A percentile compares a stretch with the other conserved stretches of the same genome.
phyloP scores from a whole-genome alignment of 306 rosid species.

The Prunus mongolica region DNA sequence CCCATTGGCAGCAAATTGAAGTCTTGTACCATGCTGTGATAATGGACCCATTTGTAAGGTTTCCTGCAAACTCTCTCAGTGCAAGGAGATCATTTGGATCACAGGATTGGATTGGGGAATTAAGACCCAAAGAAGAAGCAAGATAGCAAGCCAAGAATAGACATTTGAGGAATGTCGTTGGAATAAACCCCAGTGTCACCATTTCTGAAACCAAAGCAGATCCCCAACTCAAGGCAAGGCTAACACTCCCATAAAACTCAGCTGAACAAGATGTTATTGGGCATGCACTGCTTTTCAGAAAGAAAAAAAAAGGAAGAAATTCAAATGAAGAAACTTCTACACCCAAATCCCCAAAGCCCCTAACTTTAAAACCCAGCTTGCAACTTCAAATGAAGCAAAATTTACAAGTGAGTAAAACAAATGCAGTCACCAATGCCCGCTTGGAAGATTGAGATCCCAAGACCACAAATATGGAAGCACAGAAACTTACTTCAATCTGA shows the following conservation, averaged over 20 bases:
- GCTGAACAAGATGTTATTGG: conserved; percentile 15
- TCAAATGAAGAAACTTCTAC: conserved; percentile 32
- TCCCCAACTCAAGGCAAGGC: conserved; percentile 33
- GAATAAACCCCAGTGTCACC: conserved; percentile 34
- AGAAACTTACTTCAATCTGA: conserved; percentile 26
- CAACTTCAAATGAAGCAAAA: conserved; percentile 37
- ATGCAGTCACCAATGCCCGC: conserved; percentile 39
- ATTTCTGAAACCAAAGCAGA: conserved; percentile 37
- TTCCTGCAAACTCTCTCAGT: conserved; percentile 57
- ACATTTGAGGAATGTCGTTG: conserved; percentile 37
- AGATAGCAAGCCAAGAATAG: conserved; percentile 46
- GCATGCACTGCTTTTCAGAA: conserved; percentile 22
- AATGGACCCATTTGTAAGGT: conserved; percentile 45
- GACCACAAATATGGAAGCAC: conserved; percentile 32
- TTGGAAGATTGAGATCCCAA: conserved; percentile 48
- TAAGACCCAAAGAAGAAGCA: conserved; percentile 37
- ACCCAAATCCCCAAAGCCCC: conserved; percentile 16
- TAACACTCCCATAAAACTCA: conserved; percentile 33
- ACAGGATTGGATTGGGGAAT: conserved; percentile 30
- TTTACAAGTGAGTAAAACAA: conserved; percentile 24
- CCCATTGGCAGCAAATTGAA: conserved; percentile 59
- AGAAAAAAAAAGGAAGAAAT: conserved; percentile 6
- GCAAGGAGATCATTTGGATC: conserved; percentile 55
- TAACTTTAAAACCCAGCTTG: conserved; percentile 22
- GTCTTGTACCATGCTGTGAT: conserved; percentile 47